Evolutionary conservation across 108 stramenopile species (phyloP).

Genomic region (Nitzschia sp.): DNA sequence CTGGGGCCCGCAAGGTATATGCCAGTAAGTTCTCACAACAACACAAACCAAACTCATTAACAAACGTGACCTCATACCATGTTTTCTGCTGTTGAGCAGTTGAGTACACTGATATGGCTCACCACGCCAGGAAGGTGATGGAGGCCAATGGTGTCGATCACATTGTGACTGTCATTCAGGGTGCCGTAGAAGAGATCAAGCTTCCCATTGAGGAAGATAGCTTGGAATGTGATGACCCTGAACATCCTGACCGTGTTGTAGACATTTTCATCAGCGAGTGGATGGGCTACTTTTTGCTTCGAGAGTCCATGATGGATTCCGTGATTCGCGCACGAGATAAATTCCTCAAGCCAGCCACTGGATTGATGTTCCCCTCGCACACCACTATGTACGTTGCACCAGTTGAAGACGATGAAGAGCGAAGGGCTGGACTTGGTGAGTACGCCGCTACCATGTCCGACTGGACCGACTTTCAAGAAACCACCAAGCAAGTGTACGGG

Average conservation of each 20-base stretch:
- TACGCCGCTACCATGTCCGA: constrained; percentile 86
- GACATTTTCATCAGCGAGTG: constrained; percentile 98
- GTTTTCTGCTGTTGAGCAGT: constrained; percentile 28
- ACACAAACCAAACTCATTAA: neutral
- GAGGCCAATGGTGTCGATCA: constrained; percentile 87
- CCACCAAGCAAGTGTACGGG: constrained; percentile 83
- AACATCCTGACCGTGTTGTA: constrained; percentile 67
- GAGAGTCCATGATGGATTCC: constrained; percentile 97
- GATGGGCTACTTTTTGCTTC: constrained; percentile 99
- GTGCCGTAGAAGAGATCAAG: constrained; percentile 83
- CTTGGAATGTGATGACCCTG: constrained; percentile 51
- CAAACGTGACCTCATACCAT: too few species aligned
- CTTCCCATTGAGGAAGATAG: constrained; percentile 76
- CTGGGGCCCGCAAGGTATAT: constrained; percentile 92
- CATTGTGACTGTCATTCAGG: constrained; percentile 95
- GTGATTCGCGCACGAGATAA: constrained; percentile 91
- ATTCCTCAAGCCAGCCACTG: constrained; percentile 83
- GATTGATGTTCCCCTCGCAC: constrained; percentile 95
- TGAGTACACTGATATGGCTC: constrained; percentile 98
- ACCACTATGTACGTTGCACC: constrained; percentile 94
- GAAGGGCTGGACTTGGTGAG: constrained; percentile 69
- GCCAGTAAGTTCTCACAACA: constrained; percentile 43
- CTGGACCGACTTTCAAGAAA: constrained; percentile 86
- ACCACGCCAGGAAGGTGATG: constrained; percentile 89
- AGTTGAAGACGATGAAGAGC: constrained; percentile 90